A percentile compares a stretch with the other conserved stretches of the same genome.
Conservation (phyloP, 768 basidiomycete genomes). For the Macrolepiota fuliginosa region DNA sequence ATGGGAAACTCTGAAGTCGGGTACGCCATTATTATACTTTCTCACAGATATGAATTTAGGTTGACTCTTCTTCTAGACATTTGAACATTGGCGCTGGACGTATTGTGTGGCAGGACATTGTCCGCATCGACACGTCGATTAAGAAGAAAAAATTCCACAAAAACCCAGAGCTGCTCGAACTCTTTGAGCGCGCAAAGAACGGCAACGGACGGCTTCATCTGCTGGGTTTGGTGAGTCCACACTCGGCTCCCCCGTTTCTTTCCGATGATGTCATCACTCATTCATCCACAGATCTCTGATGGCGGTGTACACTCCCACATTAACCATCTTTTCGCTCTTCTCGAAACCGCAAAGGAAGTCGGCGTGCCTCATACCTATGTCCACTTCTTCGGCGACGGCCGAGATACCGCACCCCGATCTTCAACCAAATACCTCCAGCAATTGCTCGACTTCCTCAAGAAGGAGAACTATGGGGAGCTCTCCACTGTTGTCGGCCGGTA, state of each 20-base stretch:
- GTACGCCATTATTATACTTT: slow-evolving; percentile 41
- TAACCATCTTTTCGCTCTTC: slow-evolving; percentile 82
- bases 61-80: slow-evolving; percentile 51
- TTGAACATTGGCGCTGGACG: slow-evolving; percentile 94
- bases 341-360: slow-evolving; percentile 85
- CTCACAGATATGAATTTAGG: background rate
- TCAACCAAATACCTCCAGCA: slow-evolving; percentile 76
- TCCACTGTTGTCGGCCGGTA: slow-evolving; percentile 88
- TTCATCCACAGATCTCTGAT: slow-evolving; percentile 68
- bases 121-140: slow-evolving; percentile 90
- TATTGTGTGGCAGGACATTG: slow-evolving; percentile 97
- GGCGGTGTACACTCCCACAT: slow-evolving; percentile 98
- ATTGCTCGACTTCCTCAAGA: slow-evolving; percentile 71
- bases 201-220: slow-evolving; percentile 84
- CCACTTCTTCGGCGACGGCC: slow-evolving; percentile 94
- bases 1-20: slow-evolving; percentile 99
- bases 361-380: slow-evolving; percentile 85
- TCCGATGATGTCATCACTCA: background rate
- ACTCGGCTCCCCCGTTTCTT: slow-evolving; percentile 3
- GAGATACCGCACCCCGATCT: slow-evolving; percentile 89
- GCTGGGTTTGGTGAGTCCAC: slow-evolving; percentile 69
- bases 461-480: slow-evolving; percentile 77
- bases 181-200: slow-evolving; percentile 76
- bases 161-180: slow-evolving; percentile 66
- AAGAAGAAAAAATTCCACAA: slow-evolving; percentile 87